Conservation (phyloP, 495 filamentous ascomycete species). For the Neurospora africana region DNA sequence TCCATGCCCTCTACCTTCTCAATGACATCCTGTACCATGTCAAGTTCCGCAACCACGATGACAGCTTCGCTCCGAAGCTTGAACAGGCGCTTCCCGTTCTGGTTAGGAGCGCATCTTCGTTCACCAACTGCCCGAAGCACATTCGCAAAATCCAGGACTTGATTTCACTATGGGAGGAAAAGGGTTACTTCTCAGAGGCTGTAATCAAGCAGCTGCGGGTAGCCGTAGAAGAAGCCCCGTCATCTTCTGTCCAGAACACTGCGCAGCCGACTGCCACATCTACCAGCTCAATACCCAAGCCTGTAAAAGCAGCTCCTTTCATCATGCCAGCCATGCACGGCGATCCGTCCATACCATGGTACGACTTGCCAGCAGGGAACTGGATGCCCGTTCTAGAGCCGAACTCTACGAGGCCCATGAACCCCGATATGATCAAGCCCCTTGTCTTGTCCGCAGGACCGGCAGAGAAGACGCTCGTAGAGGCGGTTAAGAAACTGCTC, state of each 20-base stretch:
- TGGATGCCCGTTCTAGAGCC: conserved; percentile 68
- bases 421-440: conserved; percentile 59
- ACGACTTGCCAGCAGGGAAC: conserved; percentile 78
- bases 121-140: conserved; percentile 55
- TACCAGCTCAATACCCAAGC: conserved; percentile 11
- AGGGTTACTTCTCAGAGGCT: conserved; percentile 52
- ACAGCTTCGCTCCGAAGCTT: conserved; percentile 48
- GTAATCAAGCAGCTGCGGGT: conserved; percentile 52
- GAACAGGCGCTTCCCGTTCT: conserved; percentile 53
- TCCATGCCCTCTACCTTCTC: conserved; percentile 74
- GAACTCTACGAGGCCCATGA: conserved; percentile 63
- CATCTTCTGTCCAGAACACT: not conserved
- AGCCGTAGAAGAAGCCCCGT: conserved; percentile 39
- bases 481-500: conserved; percentile 58
- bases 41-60: conserved; percentile 47
- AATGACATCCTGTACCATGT: conserved; percentile 77
- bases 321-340: conserved; percentile 70
- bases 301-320: conserved; percentile 49
- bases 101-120: conserved; percentile 50
- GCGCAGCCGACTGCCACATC: conserved; percentile 1
- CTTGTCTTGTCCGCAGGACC: conserved; percentile 64
- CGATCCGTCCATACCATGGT: conserved; percentile 63
- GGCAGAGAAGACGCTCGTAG: conserved; percentile 52
- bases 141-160: conserved; percentile 53
- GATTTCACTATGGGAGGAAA: conserved; percentile 62